phyloP scores from a whole-genome alignment of 768 basidiomycete species.

The Pulveroboletus frians region DNA sequence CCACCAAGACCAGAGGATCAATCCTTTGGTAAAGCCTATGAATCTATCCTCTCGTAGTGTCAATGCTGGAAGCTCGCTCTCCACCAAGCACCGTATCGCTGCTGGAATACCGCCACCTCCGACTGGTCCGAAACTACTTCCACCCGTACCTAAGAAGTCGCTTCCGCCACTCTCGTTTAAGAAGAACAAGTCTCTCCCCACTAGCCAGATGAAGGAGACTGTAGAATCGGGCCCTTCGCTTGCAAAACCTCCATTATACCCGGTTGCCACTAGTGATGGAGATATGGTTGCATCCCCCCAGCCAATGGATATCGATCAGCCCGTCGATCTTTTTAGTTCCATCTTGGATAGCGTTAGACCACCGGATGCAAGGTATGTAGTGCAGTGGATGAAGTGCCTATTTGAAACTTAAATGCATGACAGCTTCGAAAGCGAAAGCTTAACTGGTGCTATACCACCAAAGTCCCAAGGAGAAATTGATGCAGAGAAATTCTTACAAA shows the following conservation, averaged over 20 bases:
- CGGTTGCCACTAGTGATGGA: neutral
- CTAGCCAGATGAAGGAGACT: conserved; percentile 14
- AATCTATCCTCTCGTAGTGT: conserved; percentile 19
- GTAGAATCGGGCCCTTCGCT: neutral
- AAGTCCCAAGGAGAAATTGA: conserved; percentile 20
- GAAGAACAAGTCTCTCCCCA: conserved; percentile 29
- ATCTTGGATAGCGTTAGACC: conserved; percentile 6
- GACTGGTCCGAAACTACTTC: conserved; percentile 33
- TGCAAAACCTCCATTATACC: conserved; percentile 4
- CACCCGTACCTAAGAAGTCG: conserved; percentile 16
- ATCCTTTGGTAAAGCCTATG: conserved; percentile 33
- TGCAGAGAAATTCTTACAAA: conserved; percentile 25
- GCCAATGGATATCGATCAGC: conserved; percentile 19
- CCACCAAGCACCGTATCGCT: conserved; percentile 48
- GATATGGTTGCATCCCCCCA: conserved; percentile 12
- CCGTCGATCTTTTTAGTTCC: conserved; percentile 11
- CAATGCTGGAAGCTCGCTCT: conserved; percentile 35
- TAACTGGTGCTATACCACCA: conserved; percentile 7
- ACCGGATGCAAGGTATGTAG: conserved; percentile 12
- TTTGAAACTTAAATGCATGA: neutral
- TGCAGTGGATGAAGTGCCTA: neutral
- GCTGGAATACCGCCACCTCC: conserved; percentile 35
- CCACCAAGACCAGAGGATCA: conserved; percentile 26
- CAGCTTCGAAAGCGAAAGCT: conserved; percentile 8
- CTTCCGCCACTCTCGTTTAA: conserved; percentile 40